phyloP scores from a whole-genome alignment of 768 basidiomycete genomes.

The Austroboletus eburneus region DNA sequence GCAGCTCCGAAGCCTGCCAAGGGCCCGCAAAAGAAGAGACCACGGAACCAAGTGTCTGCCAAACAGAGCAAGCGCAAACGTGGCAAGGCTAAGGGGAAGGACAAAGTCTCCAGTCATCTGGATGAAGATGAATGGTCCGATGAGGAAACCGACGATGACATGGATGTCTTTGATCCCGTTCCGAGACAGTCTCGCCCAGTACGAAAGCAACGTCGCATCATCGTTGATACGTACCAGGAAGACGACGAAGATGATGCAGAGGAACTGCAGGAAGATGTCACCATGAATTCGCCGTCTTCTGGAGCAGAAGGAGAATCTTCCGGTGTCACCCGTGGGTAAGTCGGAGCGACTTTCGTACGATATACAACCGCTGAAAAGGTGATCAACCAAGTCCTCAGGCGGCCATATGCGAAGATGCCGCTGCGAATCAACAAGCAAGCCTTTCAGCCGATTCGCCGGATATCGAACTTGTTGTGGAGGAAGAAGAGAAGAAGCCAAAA shows the following conservation, averaged over 20 bases:
- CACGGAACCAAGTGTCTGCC: conserved; percentile 11
- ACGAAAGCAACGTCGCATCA: conserved; percentile 28
- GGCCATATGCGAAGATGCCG: neutral
- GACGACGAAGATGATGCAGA: conserved; percentile 15
- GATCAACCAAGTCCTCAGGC: neutral
- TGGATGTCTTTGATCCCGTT: conserved; percentile 9
- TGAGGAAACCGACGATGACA: conserved; percentile 19
- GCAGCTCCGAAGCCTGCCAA: conserved; percentile 10
- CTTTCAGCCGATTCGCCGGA: conserved; percentile 2
- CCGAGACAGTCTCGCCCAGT: conserved; percentile 25
- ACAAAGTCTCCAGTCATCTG: conserved; percentile 22
- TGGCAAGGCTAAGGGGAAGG: conserved; percentile 39
- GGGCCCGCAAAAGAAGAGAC: conserved; percentile 16
- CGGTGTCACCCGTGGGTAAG: conserved; percentile 4
- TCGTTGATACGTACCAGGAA: conserved; percentile 25
- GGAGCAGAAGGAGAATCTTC: neutral
- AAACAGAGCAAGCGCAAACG: conserved; percentile 27
- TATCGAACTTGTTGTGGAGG: conserved; percentile 44
- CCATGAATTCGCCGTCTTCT: conserved; percentile 11
- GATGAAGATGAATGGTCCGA: conserved; percentile 22
- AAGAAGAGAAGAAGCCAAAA: conserved; percentile 71
- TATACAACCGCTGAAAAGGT: conserved; percentile 1
- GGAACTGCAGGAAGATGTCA: conserved; percentile 4
- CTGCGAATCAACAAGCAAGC: neutral
- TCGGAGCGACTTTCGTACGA: neutral